Evolutionary conservation across 345 rosid genomes (phyloP).

Genomic region (Eucalyptus urophylla): DNA sequence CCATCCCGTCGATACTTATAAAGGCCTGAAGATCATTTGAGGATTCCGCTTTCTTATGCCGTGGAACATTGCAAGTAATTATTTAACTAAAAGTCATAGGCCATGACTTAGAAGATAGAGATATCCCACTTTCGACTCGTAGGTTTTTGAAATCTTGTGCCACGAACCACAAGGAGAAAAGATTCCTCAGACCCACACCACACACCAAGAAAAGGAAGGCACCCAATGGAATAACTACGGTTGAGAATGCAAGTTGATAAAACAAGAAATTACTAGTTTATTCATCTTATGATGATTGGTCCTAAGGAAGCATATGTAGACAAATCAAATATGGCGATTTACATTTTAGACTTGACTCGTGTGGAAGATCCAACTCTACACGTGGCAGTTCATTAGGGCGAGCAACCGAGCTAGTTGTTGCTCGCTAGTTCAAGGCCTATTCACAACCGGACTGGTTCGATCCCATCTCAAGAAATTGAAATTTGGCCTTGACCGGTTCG

Average conservation of each 20-base stretch:
- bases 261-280: not conserved
- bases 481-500: not conserved
- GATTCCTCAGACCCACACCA: not conserved
- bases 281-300: not conserved
- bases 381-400: not conserved
- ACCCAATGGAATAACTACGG: not conserved
- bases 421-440: not conserved
- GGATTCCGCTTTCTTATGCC: not conserved
- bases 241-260: not conserved
- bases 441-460: not conserved
- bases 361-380: not conserved
- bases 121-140: not conserved
- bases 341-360: not conserved
- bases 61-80: not conserved
- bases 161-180: not conserved
- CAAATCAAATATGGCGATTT: not conserved
- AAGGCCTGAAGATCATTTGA: not conserved
- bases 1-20: not conserved
- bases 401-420: not conserved
- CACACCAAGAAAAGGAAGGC: not conserved
- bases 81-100: not conserved
- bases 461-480: not conserved
- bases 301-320: not conserved
- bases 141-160: not conserved
- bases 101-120: not conserved